These are phyloP conservation scores for Diaporthe sp. DNA, from an alignment of 2,329 filamentous ascomycete genomes.

Conservation along the genomic window DNA sequence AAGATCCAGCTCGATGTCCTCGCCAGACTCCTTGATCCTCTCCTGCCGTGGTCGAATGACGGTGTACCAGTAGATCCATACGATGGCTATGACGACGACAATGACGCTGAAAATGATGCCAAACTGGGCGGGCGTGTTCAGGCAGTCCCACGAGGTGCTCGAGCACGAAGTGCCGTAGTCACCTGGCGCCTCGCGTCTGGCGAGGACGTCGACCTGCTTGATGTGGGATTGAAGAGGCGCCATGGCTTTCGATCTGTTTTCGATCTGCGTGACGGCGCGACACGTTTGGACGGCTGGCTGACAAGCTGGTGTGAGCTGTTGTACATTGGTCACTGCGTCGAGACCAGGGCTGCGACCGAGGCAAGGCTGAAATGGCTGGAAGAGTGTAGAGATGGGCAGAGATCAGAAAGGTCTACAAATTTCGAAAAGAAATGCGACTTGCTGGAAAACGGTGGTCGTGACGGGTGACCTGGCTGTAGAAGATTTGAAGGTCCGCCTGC, in stretches of 20 bases:
- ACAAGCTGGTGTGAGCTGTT: too few species aligned
- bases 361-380: not conserved
- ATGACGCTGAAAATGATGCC: slow-evolving; percentile 57
- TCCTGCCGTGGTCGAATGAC: slow-evolving; percentile 38
- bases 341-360: not conserved
- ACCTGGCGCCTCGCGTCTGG: slow-evolving; percentile 32
- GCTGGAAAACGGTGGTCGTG: not conserved
- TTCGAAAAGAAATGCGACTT: not conserved
- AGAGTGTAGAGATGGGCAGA: not conserved
- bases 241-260: not conserved
- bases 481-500: not conserved
- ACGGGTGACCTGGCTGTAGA: not conserved
- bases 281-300: not conserved
- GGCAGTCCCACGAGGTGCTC: slow-evolving; percentile 57
- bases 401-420: not conserved
- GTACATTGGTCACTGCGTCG: not conserved
- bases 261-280: too few species aligned
- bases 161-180: slow-evolving; percentile 12
- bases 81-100: slow-evolving; percentile 47
- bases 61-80: slow-evolving; percentile 51
- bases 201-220: slow-evolving; percentile 43
- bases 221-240: slow-evolving; percentile 32
- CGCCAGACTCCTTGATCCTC: slow-evolving; percentile 30
- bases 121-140: slow-evolving; percentile 53
- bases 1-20: slow-evolving; percentile 27